Evolutionary conservation across 2,329 filamentous ascomycete species (phyloP).

Genomic region (Alternaria brassicae): DNA sequence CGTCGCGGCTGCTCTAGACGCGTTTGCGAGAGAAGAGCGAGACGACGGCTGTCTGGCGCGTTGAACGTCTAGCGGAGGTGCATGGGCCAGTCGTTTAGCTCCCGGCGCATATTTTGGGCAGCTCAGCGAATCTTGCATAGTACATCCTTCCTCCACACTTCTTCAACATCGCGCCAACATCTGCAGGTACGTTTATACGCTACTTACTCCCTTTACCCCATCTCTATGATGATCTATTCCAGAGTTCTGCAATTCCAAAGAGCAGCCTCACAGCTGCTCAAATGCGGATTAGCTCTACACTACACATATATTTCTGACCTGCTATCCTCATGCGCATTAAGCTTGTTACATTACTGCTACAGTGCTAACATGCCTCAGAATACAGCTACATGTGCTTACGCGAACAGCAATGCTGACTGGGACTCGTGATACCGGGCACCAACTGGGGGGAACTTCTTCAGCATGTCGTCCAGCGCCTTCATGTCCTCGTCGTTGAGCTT

Average conservation of each 20-base stretch:
- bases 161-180: conserved; percentile 2
- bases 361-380: conserved; percentile 19
- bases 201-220: not conserved
- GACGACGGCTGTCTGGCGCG: conserved; percentile 13
- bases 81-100: conserved; percentile 20
- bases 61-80: conserved; percentile 13
- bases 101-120: conserved; percentile 15
- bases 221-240: conserved; percentile 52
- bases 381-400: conserved; percentile 9
- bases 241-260: conserved; percentile 62
- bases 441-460: conserved; percentile 55
- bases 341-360: conserved; percentile 7
- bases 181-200: conserved; percentile 19
- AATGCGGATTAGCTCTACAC: conserved; percentile 56
- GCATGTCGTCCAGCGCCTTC: conserved; percentile 60
- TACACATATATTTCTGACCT: conserved; percentile 57
- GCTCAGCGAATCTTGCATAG: not conserved
- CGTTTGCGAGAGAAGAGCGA: conserved; percentile 13
- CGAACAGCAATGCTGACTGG: conserved; percentile 15
- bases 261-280: conserved; percentile 43
- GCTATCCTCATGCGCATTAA: conserved; percentile 18
- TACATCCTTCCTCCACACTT: not conserved
- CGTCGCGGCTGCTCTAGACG: not conserved
- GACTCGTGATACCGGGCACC: conserved; percentile 52
- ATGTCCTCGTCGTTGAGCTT: conserved; percentile 57